Base-by-base conservation (phyloP, 805 yeast genomes). In the Lipomyces chichibuensis region DNA sequence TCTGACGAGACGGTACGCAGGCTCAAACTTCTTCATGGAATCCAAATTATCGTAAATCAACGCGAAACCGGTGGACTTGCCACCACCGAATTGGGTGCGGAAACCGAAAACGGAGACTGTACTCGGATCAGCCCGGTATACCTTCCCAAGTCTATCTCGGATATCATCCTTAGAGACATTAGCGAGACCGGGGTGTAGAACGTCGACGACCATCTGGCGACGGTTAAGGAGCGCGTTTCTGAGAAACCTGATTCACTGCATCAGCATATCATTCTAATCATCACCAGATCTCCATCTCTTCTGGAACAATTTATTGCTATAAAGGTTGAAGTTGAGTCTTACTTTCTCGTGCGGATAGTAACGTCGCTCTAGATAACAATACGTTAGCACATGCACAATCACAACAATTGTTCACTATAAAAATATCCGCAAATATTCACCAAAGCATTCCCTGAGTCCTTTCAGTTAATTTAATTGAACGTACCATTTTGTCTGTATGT, bases 1-100 rank as follows among this genome's bases (percentile, higher is more conserved):
- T 90, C 99, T 93, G 78, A 95, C 97, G 81, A 92, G 91, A 87
- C 99, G 93, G 96, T 95, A 95, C 77, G 92, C 81, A 86, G 99
- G 99, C 88, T 95, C 99, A 84, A 95, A 94, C 84, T 88, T 93
- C 90, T 93, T 91, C 81, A 97, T n/a, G n/a, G n/a, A 94, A 82
- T 93, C 97, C 97, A 80, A 87, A 78, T 97, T 91, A 90, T 92
- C 94, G 94, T 95, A 95, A 80, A 95, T 91, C 82, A 95, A 88
- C 85, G 98, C 99, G 85, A 95, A 95, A 83, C 99, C 99, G 75
- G 97, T 89, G 75, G 99, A 91, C 85, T 91, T 94, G 81, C 98
- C 97, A 85, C 99, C 99, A 91, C 99, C 99, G 84, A 87, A 95
- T 85, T 92, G 96, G 79, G 98, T 95, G 88, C 97, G 91, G 97